Evolutionary conservation across 306 rosid species (phyloP), one percentile per base, ranked within the genome.

Genomic region (Albizia julibrissin): DNA sequence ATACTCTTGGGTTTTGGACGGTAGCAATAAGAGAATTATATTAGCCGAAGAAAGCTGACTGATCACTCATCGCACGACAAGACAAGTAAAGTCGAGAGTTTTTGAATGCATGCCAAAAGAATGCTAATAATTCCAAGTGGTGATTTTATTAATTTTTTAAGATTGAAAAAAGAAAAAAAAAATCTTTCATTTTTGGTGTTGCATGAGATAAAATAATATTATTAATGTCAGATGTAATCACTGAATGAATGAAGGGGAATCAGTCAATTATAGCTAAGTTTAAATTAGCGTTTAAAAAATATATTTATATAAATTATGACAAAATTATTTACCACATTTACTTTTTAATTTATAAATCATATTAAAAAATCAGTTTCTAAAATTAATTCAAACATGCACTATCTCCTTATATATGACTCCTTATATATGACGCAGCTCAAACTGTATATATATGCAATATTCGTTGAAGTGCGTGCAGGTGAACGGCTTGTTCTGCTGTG

Each of bases 191-290:
- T 66, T 33, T 34, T 9, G 7, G 47, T 29, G 27, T 4, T 40
- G 72, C 47, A 15, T 68, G 49, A 37, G 27, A 34, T 21, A 26
- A 19, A 4, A 34, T 19, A 1, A 37, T 37, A 68, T 19, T 21
- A 37, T 10, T 19, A n/a, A 19, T 67, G 47, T 67, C 47, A 67
- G 72, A 37, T 18, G 43, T 34, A 19, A 18, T 50, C 54, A 52
- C n/a, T n/a, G n/a, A n/a, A 31, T 37, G 43, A 26, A 79, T 37
- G 43, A 18, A 70, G 74, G 22, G 56, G 37, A 29, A 34, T 12
- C 71, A 10, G 71, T 56, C 61, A 79, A 10, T 26, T 78, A 46
- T 64, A n/a, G n/a, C n/a, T n/a, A n/a, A n/a, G n/a, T n/a, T n/a
- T n/a, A n/a, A n/a, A n/a, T n/a, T n/a, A n/a, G n/a, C n/a, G n/a